phyloP scores from a whole-genome alignment of 345 rosid species.

The Raphanus sativus region DNA sequence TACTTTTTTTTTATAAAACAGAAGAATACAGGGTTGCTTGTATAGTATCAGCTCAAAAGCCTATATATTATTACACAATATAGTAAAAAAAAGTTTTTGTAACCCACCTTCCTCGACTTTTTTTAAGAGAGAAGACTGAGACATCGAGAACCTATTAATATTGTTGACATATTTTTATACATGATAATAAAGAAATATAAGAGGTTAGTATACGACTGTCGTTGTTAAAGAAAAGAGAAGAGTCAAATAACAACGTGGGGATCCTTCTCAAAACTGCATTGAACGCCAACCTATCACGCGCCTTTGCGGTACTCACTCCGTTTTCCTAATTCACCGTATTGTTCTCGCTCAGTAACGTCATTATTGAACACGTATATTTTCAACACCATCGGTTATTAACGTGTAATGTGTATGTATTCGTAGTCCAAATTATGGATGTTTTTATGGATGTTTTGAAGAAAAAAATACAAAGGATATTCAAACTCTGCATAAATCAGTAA shows the following conservation, averaged over 20 bases:
- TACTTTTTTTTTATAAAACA: neutral
- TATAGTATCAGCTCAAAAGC: neutral
- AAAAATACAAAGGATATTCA: neutral
- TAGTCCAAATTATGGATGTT: neutral
- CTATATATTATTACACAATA: neutral
- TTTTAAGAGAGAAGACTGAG: slow-evolving; percentile 13
- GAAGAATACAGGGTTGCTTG: neutral
- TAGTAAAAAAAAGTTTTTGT: slow-evolving; percentile 5
- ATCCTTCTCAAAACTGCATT: slow-evolving; percentile 33
- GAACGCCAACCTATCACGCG: slow-evolving; percentile 69
- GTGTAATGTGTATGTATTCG: slow-evolving; percentile 9
- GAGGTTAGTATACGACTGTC: slow-evolving; percentile 23
- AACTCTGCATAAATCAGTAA: neutral
- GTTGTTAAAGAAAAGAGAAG: slow-evolving; percentile 27
- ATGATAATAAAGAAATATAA: neutral
- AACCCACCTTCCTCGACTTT: slow-evolving; percentile 26
- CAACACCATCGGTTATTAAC: neutral
- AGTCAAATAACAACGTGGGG: slow-evolving; percentile 62
- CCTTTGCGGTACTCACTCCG: slow-evolving; percentile 57
- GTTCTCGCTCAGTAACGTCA: neutral
- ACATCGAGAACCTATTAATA: neutral
- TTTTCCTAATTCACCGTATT: neutral
- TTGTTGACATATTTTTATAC: neutral
- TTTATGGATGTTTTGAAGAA: neutral
- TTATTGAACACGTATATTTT: neutral